Evolutionary conservation across 331 rosid species (phyloP).

Genomic region (Stylosanthes scabra): DNA sequence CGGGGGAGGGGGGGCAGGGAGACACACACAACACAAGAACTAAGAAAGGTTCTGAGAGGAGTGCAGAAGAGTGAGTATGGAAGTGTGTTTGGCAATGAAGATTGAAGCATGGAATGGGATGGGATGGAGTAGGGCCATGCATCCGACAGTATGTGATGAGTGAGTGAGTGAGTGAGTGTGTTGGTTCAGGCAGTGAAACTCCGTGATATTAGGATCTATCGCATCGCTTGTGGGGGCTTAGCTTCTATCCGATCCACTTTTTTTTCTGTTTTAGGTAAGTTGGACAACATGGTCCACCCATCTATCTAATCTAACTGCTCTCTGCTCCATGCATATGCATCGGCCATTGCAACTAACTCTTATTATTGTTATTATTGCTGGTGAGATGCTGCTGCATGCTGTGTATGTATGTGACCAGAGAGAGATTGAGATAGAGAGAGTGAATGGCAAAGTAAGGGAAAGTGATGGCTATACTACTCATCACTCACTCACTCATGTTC

Average conservation of each 20-base stretch:
- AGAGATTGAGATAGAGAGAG: too few relatives aligned
- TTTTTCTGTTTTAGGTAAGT: slow-evolving; percentile 43
- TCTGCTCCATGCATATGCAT: too few relatives aligned
- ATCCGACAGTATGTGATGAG: slow-evolving; percentile 41
- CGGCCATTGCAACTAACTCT: too few relatives aligned
- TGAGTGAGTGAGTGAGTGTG: slow-evolving; percentile 3
- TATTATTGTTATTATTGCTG: too few relatives aligned
- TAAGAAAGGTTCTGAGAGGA: not conserved
- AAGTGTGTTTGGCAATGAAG: too few relatives aligned
- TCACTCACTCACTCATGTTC: not conserved
- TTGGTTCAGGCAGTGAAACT: slow-evolving; percentile 38
- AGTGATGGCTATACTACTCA: slow-evolving; percentile 8
- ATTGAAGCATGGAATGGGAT: too few relatives aligned
- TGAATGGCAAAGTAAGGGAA: not conserved
- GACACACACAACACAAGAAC: too few relatives aligned
- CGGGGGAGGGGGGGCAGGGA: slow-evolving; percentile 14
- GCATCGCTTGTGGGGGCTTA: slow-evolving; percentile 23
- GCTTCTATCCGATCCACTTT: not conserved
- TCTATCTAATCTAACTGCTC: too few relatives aligned
- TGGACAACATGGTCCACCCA: slow-evolving; percentile 40
- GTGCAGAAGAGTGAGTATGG: too few relatives aligned
- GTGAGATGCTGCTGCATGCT: too few relatives aligned
- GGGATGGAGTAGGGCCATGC: not conserved
- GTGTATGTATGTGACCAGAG: too few relatives aligned
- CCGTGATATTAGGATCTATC: slow-evolving; percentile 28